Percentiles rank a stretch among this genome's conserved stretches.
phyloP scores from a whole-genome alignment of 2,329 filamentous ascomycete genomes.

The Penicillium frequentans region DNA sequence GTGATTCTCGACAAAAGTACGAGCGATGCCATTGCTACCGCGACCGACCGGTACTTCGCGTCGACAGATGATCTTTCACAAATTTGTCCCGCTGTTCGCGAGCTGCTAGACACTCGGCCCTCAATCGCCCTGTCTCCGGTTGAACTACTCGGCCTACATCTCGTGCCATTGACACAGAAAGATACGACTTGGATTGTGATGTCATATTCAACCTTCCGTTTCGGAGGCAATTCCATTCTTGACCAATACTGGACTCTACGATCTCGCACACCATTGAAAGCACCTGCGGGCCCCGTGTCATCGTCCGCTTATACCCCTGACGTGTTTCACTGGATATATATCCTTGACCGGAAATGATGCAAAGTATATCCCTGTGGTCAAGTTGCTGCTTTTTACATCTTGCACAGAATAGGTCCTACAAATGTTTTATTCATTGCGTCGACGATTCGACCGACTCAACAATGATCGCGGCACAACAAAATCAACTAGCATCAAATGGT shows the following conservation, averaged over 20 bases:
- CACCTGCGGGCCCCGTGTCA: conserved; percentile 30
- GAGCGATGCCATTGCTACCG: conserved; percentile 38
- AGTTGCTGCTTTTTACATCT: not conserved
- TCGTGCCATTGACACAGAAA: conserved; percentile 28
- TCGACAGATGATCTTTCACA: conserved; percentile 4
- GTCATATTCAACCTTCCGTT: conserved; percentile 37
- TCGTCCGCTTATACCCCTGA: conserved; percentile 31
- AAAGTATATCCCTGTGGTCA: not conserved
- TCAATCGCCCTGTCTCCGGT: conserved; percentile 29
- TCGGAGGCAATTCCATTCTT: conserved; percentile 28
- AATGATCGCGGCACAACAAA: not conserved
- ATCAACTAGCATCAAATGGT: not conserved
- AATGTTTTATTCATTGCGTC: not conserved
- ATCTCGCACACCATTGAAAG: conserved; percentile 31
- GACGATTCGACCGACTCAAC: not conserved
- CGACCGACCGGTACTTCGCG: conserved; percentile 15
- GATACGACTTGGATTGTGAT: conserved; percentile 33
- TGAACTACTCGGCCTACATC: conserved; percentile 35
- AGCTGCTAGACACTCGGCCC: conserved; percentile 10
- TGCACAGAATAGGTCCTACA: not conserved
- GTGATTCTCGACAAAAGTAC: conserved; percentile 39
- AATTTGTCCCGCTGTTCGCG: conserved; percentile 24
- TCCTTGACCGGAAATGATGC: conserved; percentile 27
- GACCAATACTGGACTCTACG: conserved; percentile 28
- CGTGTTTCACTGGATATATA: conserved; percentile 39